Percentiles rank a stretch among this genome's conserved stretches.
Conservation (phyloP, 768 basidiomycete genomes). For the Mycena haematopus region DNA sequence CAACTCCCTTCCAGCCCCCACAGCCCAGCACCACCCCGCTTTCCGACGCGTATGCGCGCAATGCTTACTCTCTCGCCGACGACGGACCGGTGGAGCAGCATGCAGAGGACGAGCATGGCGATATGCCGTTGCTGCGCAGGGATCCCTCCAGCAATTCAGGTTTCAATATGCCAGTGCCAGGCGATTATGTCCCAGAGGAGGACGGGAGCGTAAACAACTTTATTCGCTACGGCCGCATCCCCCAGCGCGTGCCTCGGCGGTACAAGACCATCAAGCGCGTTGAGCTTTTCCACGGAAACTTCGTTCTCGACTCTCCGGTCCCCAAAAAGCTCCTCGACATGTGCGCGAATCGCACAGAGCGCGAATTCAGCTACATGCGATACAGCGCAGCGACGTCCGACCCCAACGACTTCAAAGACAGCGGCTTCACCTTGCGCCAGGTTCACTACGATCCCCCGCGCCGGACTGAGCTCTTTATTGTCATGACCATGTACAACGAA, state of each 20-base stretch:
- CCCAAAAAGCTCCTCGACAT: slow-evolving; percentile 90
- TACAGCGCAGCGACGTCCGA: slow-evolving; percentile 97
- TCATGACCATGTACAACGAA: slow-evolving; percentile 97
- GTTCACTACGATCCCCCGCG: slow-evolving; percentile 91
- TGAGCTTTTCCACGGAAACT: slow-evolving; percentile 92
- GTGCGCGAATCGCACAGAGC: slow-evolving; percentile 76
- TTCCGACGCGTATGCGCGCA: slow-evolving; percentile 28
- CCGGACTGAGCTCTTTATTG: slow-evolving; percentile 93
- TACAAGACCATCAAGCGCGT: slow-evolving; percentile 96
- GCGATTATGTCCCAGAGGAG: slow-evolving; percentile 46
- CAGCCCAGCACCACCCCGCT: slow-evolving; percentile 34
- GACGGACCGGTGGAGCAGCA: slow-evolving; percentile 50
- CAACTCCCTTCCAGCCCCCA: slow-evolving; percentile 35
- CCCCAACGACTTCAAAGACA: slow-evolving; percentile 87
- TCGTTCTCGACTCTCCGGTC: slow-evolving; percentile 89
- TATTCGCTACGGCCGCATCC: slow-evolving; percentile 89
- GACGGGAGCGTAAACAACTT: slow-evolving; percentile 49
- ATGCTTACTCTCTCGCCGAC: slow-evolving; percentile 46
- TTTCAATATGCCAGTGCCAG: slow-evolving; percentile 47
- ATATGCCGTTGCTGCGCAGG: slow-evolving; percentile 69
- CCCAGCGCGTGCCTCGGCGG: slow-evolving; percentile 86
- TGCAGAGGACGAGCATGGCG: slow-evolving; percentile 58
- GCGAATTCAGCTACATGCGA: slow-evolving; percentile 95
- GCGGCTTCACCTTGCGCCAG: slow-evolving; percentile 88
- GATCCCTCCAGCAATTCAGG: slow-evolving; percentile 42